phyloP scores from a whole-genome alignment of 2,329 filamentous ascomycete species.

The Tolypocladium guangdongense region DNA sequence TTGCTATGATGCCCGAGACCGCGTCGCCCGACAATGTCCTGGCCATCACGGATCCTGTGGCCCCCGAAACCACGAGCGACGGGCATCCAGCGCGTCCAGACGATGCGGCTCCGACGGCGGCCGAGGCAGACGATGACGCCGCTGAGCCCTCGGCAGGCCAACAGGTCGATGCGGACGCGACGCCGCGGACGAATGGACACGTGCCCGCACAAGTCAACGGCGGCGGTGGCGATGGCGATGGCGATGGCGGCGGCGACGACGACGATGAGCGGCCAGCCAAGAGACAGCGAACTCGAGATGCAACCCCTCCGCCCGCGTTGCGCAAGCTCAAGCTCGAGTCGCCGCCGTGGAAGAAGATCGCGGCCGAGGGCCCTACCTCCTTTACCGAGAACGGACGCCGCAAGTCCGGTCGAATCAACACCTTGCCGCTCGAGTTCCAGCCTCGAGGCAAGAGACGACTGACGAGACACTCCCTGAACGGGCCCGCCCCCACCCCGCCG shows the following conservation, averaged over 20 bases:
- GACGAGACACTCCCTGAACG: slow-evolving; percentile 31
- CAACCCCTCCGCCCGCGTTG: slow-evolving; percentile 28
- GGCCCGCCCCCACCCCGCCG: slow-evolving; percentile 21
- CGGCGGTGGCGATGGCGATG: slow-evolving; percentile 30
- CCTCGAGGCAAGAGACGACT: slow-evolving; percentile 38
- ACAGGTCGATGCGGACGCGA: slow-evolving; percentile 11
- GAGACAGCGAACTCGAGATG: slow-evolving; percentile 48
- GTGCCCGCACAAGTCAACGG: slow-evolving; percentile 41
- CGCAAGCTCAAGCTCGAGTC: slow-evolving; percentile 47
- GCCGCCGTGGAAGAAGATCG: slow-evolving; percentile 86
- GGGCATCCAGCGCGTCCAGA: slow-evolving; percentile 8
- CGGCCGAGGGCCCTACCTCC: slow-evolving; percentile 77
- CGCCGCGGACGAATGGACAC: slow-evolving; percentile 15
- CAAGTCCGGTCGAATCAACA: slow-evolving; percentile 55
- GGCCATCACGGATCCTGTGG: slow-evolving; percentile 18
- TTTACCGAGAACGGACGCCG: slow-evolving; percentile 65
- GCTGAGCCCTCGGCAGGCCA: slow-evolving; percentile 7
- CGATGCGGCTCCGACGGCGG: slow-evolving; percentile 10
- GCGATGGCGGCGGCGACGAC: slow-evolving; percentile 25
- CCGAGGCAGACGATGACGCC: slow-evolving; percentile 5
- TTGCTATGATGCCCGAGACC: slow-evolving; percentile 48
- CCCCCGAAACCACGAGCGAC: slow-evolving; percentile 13
- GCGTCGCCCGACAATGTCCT: slow-evolving; percentile 40
- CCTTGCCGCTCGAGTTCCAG: slow-evolving; percentile 40
- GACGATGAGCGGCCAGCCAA: slow-evolving; percentile 46